Evolutionary conservation across 1,139 yeast species (phyloP).

Genomic region (Debaryomyces subglobosus): DNA sequence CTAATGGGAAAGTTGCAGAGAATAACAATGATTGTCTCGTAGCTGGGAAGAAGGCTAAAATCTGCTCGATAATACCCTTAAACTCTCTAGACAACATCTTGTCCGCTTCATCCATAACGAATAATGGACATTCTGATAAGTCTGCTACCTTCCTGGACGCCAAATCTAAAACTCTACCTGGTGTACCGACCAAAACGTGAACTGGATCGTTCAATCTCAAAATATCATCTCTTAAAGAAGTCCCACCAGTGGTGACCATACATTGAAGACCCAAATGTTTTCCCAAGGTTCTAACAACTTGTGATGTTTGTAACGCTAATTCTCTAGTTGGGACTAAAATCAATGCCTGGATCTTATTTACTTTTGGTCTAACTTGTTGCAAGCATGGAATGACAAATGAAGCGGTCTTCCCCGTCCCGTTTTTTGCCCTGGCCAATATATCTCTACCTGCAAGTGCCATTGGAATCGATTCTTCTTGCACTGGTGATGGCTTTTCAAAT

Average conservation of each 20-base stretch:
- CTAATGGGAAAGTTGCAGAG: conserved; percentile 94
- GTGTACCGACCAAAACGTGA: conserved; percentile 90
- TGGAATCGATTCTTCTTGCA: conserved; percentile 97
- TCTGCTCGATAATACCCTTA: conserved; percentile 84
- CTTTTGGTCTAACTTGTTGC: conserved; percentile 81
- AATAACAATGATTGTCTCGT: conserved; percentile 85
- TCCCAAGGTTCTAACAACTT: conserved; percentile 95
- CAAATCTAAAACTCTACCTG: conserved; percentile 94
- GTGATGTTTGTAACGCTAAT: conserved; percentile 95
- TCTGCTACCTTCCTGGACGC: conserved; percentile 89
- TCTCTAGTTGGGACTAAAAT: conserved; percentile 94
- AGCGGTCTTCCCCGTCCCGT: conserved; percentile 98
- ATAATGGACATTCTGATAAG: conserved; percentile 82
- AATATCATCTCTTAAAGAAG: conserved; percentile 90
- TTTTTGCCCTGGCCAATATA: conserved; percentile 95
- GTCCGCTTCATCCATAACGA: conserved; percentile 99
- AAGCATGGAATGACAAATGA: conserved; percentile 90
- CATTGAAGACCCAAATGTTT: conserved; percentile 90
- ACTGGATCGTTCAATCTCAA: conserved; percentile 90
- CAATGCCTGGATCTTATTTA: conserved; percentile 83
- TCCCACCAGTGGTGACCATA: conserved; percentile 99
- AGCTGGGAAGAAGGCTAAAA: conserved; percentile 78
- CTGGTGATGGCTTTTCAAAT: conserved; percentile 96
- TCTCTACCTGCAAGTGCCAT: conserved; percentile 95
- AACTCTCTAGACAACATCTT: conserved; percentile 93